Base-by-base conservation (phyloP, 2,329 filamentous ascomycete genomes). In the Phoma sp. region DNA sequence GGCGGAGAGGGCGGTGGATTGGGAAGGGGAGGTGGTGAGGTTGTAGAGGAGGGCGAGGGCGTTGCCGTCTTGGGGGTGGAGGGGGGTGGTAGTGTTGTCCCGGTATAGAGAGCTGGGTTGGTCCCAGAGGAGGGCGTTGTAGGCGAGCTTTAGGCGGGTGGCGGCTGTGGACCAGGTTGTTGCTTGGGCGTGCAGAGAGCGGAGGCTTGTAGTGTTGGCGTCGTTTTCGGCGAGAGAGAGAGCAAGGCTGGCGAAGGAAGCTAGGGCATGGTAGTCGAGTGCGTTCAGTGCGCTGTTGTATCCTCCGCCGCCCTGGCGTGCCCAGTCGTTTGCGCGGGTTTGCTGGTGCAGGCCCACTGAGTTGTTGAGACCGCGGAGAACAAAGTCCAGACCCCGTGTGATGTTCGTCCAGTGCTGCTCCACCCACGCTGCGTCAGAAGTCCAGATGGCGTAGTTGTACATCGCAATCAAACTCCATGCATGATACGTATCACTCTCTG, bases 221-320 rank as follows among this genome's bases (percentile, higher is more conserved):
- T 40, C 43, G 11, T 56, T 15, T 17, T 49, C 52, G 2, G 59
- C 50, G 18, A 47, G 26, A 3, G 33, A 59, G 17, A 60, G 33
- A 1, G 61, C 60, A 5, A 72, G 60, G 2, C 33, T 39, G 3
- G 69, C 51, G 12, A 69, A 42, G 1, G 66, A 57, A 5, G 28
- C 26, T 14, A 74, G 56, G 9, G 65, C 68, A 30, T 71, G 71
- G 53, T 69, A 73, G 42, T 72, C 61, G 7, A 74, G 57, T 2
- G 69, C 65, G 36, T 74, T 74, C 11, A 72, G 60, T n/a, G 67
- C 68, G 46, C 61, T 67, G 56, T 72, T 73, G 53, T 65, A 69
- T 6, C 57, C 68, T 0, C 72, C 71, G 2, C 62, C 64, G 14
- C 63, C 62, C 43, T 68, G 59, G 2, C 71, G 61, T 5, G 61